Conservation (phyloP, 2,329 filamentous ascomycete genomes). For the Setomelanomma holmii region DNA sequence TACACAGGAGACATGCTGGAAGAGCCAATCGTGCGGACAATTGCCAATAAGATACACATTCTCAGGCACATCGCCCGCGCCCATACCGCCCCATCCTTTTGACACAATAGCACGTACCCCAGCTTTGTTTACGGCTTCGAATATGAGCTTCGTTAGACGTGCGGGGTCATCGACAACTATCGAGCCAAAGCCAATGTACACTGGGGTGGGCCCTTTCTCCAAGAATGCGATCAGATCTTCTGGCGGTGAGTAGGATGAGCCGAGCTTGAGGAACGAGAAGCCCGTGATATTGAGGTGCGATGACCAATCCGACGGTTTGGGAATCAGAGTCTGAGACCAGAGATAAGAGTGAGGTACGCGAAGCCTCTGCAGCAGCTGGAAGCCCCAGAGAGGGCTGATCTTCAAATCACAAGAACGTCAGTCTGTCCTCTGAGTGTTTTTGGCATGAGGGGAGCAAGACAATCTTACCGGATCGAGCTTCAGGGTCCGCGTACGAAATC, state of each 20-base stretch:
- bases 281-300: slow-evolving; percentile 51
- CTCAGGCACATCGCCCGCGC: slow-evolving; percentile 41
- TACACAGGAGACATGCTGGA: slow-evolving; percentile 62
- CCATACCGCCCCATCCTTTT: slow-evolving; percentile 60
- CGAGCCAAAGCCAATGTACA: slow-evolving; percentile 65
- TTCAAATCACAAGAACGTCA: neutral
- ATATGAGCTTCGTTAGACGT: slow-evolving; percentile 53
- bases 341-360: slow-evolving; percentile 55
- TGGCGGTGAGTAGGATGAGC: slow-evolving; percentile 50
- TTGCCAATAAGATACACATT: slow-evolving; percentile 61
- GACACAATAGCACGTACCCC: slow-evolving; percentile 59
- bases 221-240: slow-evolving; percentile 55
- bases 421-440: neutral
- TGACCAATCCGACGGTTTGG: slow-evolving; percentile 31
- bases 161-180: slow-evolving; percentile 62
- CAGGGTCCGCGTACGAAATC: slow-evolving; percentile 49
- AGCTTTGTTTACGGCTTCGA: slow-evolving; percentile 54
- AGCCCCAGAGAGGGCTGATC: slow-evolving; percentile 47
- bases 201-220: slow-evolving; percentile 56
- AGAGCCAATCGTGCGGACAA: slow-evolving; percentile 65
- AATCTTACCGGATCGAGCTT: slow-evolving; percentile 49
- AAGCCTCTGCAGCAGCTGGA: slow-evolving; percentile 47
- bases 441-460: neutral
- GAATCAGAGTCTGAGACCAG: slow-evolving; percentile 53
- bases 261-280: slow-evolving; percentile 53